Evolutionary conservation across 768 basidiomycete genomes (phyloP), one percentile per base, ranked within the genome.

Genomic region (Paxillus involutus): DNA sequence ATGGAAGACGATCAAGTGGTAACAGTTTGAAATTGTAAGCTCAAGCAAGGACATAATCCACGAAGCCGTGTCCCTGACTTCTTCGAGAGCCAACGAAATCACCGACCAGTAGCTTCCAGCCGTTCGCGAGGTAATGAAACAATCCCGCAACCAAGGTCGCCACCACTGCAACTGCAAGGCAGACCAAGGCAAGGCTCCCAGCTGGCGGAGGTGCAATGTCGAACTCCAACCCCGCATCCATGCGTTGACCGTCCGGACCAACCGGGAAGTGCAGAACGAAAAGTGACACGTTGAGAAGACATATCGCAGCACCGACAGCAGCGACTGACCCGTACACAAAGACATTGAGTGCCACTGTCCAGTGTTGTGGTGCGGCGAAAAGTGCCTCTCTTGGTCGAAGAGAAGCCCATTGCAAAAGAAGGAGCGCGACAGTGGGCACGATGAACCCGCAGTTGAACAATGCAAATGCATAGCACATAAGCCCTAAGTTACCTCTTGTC

Each of bases 391-490:
- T 61, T 16, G 60, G 58, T 29, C 59, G 37, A 21, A 51, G 44
- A 7, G 65, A 57, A 32, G 62, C 66, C 62, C 56, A 63, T 53
- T 44, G 50, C 21, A 65, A 50, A 9, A 57, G 30, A n/a, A 58
- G 12, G 40, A 62, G 57, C 26, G 63, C 44, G 36, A 65, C 52
- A 33, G 58, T 64, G 10, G 67, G 65, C 3, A 67, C 45, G 16
- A 66, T 55, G 42, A 68, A 68, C 26, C 66, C 66, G 13, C 52
- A 53, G 47, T 52, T 58, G 53, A 68, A 68, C 47, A 68, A 62
- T 37, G 63, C 66, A 59, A 68, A 68, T 17, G 55, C 59, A 50
- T 63, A 66, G 48, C 58, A 63, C 66, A 67, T 62, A 19, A 67
- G 59, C 13, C 52, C 60, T 17, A 65, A 49, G 48, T 66, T 47